Percentiles rank a stretch among this genome's conserved stretches.
Evolutionary conservation across 2,329 filamentous ascomycete genomes (phyloP).

Genomic region (Aspergillus intermedius): DNA sequence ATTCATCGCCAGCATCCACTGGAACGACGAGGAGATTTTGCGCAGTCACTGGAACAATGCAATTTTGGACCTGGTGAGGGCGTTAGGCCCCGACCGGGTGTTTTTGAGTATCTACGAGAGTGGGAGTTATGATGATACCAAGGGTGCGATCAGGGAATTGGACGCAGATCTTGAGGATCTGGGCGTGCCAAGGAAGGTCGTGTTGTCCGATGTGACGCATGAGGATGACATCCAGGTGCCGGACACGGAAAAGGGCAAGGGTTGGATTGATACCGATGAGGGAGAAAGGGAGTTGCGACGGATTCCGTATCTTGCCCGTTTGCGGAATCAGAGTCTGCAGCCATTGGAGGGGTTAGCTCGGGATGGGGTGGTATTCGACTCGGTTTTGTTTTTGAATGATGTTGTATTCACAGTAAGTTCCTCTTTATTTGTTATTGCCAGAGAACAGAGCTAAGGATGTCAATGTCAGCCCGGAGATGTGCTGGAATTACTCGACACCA

Average conservation of each 20-base stretch:
- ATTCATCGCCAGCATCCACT: slow-evolving; percentile 64
- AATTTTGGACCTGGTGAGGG: slow-evolving; percentile 50
- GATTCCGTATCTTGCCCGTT: slow-evolving; percentile 60
- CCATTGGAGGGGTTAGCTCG: slow-evolving; percentile 49
- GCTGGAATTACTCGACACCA: slow-evolving; percentile 52
- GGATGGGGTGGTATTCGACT: slow-evolving; percentile 50
- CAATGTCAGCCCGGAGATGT: slow-evolving; percentile 43
- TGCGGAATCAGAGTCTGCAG: slow-evolving; percentile 59
- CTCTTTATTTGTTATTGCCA: not conserved
- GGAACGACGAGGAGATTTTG: slow-evolving; percentile 58
- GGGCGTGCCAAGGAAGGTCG: slow-evolving; percentile 50
- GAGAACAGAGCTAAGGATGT: not conserved
- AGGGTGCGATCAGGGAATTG: slow-evolving; percentile 53
- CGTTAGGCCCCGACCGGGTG: slow-evolving; percentile 58
- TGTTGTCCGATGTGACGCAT: slow-evolving; percentile 55
- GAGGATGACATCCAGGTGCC: slow-evolving; percentile 47
- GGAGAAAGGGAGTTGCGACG: slow-evolving; percentile 53
- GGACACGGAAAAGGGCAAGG: slow-evolving; percentile 36
- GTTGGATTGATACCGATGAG: slow-evolving; percentile 58
- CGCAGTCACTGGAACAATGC: slow-evolving; percentile 57
- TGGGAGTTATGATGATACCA: slow-evolving; percentile 63
- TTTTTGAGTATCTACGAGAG: slow-evolving; percentile 64
- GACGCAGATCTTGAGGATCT: slow-evolving; percentile 48
- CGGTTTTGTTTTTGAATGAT: slow-evolving; percentile 53
- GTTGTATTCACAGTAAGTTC: slow-evolving; percentile 37